Base-by-base conservation (phyloP, 805 yeast genomes). In the Saccharomycopsis vini region DNA sequence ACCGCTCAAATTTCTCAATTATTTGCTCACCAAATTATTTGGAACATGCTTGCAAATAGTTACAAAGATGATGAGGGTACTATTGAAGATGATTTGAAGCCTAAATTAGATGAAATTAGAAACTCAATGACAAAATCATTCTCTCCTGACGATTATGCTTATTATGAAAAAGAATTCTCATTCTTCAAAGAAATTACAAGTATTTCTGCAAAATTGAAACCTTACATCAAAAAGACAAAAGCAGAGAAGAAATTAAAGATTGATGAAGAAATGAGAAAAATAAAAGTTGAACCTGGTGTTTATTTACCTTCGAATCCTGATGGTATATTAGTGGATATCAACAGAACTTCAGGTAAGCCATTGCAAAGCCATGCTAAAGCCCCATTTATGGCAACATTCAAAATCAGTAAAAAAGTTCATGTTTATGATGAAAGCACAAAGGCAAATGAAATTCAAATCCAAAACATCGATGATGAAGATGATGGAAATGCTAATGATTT, bases 301-400 rank as follows among this genome's bases (percentile, higher is more conserved):
- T 92, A 92, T 56, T 69, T 92, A 46, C 99, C 99, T 16, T 81
- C 95, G 50, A 89, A 92, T 56, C 98, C 99, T 2, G 96, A 89
- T 61, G 98, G 98, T 39, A 74, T 73, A n/a, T 85, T 92, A 29
- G 68, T 88, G 47, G 97, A 88, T 56, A 92, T 92, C 59, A 88
- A 87, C 59, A 71, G 98, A 46, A 81, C 79, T 53, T 81, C 95
- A 4, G 98, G 98, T 47, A 80, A 75, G 55, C 99, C 99, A 6
- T 68, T 92, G 54, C 99, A 92, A 63, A 85, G 95, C 10, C 99
- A 92, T 61, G 98, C 99, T 12, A 92, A 92, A 60, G 97, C 99
- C 0, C 99, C 99, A 31, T 92, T 88, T 60, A 73, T 92, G 89
- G 99, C 98, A 0, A 81, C 95, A 1, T 92, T 92, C 69, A 83